Percentiles rank a stretch among this genome's conserved stretches.
phyloP scores from a whole-genome alignment of 1,284 basidiomycete genomes.

The Gymnopus androsaceus region DNA sequence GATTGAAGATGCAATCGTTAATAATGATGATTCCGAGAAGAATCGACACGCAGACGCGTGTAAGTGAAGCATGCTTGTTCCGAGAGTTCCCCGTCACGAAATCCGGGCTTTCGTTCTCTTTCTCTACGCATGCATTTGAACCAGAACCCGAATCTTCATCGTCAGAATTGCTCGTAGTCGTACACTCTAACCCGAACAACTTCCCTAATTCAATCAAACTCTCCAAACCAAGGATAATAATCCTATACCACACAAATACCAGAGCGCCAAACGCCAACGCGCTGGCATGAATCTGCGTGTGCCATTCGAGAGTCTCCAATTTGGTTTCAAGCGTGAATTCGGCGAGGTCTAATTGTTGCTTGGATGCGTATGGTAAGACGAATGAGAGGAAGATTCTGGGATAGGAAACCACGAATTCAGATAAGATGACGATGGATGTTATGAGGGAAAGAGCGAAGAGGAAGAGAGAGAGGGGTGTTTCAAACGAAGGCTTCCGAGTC shows the following conservation, averaged over 20 bases:
- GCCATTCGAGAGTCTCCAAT: constrained; percentile 9
- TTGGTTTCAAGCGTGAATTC: background rate
- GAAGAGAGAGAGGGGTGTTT: background rate
- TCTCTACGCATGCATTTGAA: background rate
- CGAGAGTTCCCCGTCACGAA: background rate
- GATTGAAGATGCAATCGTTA: constrained; percentile 13
- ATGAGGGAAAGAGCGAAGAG: constrained; percentile 4
- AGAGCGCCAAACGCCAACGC: constrained; percentile 10
- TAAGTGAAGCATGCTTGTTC: background rate
- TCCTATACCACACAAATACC: constrained; percentile 4
- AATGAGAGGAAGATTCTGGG: background rate
- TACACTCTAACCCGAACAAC: background rate
- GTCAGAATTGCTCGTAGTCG: background rate
- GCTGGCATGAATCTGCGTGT: constrained; percentile 1
- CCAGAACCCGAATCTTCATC: background rate
- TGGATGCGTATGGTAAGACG: background rate
- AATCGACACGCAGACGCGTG: background rate
- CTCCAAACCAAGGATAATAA: background rate
- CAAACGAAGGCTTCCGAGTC: too few relatives aligned
- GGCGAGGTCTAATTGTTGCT: background rate
- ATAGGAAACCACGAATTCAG: constrained; percentile 8
- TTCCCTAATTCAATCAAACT: background rate
- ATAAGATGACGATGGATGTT: background rate
- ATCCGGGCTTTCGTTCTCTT: background rate
- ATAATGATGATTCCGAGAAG: constrained; percentile 8